Conservation (phyloP, 352 stramenopile genomes). For the Phytophthora constricta region DNA sequence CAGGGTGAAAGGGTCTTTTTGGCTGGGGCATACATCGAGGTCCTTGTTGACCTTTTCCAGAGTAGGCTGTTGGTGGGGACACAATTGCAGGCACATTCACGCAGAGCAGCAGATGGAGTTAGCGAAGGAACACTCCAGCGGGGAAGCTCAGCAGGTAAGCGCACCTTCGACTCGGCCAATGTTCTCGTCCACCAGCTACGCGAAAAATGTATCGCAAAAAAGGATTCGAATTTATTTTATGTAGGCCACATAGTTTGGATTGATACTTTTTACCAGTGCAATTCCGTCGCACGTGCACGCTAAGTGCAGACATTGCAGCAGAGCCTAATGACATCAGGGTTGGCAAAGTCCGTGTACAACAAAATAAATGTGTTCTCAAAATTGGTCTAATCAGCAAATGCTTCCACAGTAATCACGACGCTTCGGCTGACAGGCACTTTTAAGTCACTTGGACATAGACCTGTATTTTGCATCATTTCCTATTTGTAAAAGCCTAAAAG, state of each 20-base stretch:
- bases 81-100: too few species aligned
- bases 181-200: conserved; percentile 16
- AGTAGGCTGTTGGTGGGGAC: conserved; percentile 7
- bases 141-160: not conserved
- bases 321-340: too few species aligned
- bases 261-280: too few species aligned
- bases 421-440: conserved; percentile 75
- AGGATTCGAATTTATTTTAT: too few species aligned
- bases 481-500: conserved; percentile 75
- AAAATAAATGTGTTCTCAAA: too few species aligned
- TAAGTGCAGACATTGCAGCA: too few species aligned
- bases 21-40: conserved; percentile 35
- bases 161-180: conserved; percentile 28
- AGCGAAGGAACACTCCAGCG: not conserved
- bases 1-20: not conserved
- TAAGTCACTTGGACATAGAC: conserved; percentile 85
- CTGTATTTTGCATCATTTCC: conserved; percentile 83
- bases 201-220: too few species aligned
- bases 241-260: too few species aligned
- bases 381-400: conserved; percentile 66
- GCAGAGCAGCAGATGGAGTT: not conserved
- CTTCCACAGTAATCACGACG: conserved; percentile 81
- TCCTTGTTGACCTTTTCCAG: conserved; percentile 43
- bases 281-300: too few species aligned
- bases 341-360: too few species aligned